Conservation (phyloP, 805 yeast genomes). For the Myxozyma neotropica region DNA sequence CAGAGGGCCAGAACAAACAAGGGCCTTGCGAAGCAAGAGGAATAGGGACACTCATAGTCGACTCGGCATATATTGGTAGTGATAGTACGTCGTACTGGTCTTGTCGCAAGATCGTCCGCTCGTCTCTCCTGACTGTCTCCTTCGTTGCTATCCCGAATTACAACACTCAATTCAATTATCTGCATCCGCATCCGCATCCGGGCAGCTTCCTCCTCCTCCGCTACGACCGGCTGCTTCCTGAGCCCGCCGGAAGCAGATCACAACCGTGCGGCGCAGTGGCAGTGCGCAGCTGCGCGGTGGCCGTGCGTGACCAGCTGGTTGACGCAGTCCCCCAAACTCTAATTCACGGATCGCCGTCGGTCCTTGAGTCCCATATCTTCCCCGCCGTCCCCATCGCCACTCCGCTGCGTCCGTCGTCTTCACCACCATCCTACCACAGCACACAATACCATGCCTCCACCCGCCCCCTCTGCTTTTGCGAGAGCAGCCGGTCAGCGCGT, state of each 20-base stretch:
- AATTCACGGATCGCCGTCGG: constrained; percentile 10
- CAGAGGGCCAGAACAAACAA: too few relatives aligned
- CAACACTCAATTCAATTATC: too few relatives aligned
- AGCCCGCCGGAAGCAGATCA: constrained; percentile 2
- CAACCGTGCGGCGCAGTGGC: constrained; percentile 12
- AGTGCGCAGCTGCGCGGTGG: neutral
- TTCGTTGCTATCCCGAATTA: too few relatives aligned
- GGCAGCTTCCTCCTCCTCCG: neutral
- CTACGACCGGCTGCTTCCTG: neutral
- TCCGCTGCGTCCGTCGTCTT: neutral
- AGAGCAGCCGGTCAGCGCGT: constrained; percentile 27
- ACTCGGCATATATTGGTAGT: too few relatives aligned
- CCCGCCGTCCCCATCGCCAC: constrained; percentile 11
- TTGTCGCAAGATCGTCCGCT: too few relatives aligned
- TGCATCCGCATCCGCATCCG: neutral
- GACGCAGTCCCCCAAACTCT: constrained; percentile 1
- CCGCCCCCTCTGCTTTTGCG: constrained; percentile 21
- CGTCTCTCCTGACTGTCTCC: neutral
- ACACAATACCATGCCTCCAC: neutral
- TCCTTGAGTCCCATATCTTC: constrained; percentile 3
- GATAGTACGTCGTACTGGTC: too few relatives aligned
- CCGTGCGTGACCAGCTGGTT: neutral
- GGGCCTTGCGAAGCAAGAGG: too few relatives aligned
- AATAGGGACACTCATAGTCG: too few relatives aligned
- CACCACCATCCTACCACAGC: neutral